A percentile compares a stretch with the other conserved stretches of the same genome.
These are phyloP conservation scores for Hypoxylon rickii DNA, from an alignment of 495 filamentous ascomycete genomes.

Conservation along the genomic window DNA sequence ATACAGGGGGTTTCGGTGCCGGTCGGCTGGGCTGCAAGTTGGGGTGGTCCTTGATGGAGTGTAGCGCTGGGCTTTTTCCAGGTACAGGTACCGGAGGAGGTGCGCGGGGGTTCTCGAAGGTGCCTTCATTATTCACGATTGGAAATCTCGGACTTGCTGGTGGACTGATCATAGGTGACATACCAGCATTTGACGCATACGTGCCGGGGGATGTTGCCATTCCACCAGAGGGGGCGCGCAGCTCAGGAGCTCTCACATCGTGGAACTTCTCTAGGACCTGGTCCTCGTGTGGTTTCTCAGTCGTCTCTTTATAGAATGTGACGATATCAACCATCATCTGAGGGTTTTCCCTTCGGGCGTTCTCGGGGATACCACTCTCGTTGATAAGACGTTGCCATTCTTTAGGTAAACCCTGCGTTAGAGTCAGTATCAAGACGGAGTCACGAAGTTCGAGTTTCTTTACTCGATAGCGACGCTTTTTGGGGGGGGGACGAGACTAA, in stretches of 20 bases:
- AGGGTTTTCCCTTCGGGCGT: slow-evolving; percentile 92
- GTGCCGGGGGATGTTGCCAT: slow-evolving; percentile 49
- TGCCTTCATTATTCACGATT: slow-evolving; percentile 79
- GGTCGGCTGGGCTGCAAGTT: slow-evolving; percentile 66
- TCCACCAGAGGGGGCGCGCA: slow-evolving; percentile 51
- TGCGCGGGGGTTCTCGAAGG: slow-evolving; percentile 95
- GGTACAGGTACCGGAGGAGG: slow-evolving; percentile 81
- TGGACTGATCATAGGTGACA: slow-evolving; percentile 74
- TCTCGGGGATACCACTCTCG: slow-evolving; percentile 94
- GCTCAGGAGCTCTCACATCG: slow-evolving; percentile 69
- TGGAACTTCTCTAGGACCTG: slow-evolving; percentile 95
- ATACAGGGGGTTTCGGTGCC: slow-evolving; percentile 68
- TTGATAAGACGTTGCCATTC: slow-evolving; percentile 97
- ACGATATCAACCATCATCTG: slow-evolving; percentile 94
- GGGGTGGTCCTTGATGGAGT: slow-evolving; percentile 53
- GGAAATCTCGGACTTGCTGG: slow-evolving; percentile 92
- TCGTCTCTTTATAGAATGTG: slow-evolving; percentile 93
- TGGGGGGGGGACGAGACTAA: slow-evolving; percentile 51
- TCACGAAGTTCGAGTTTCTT: no score
- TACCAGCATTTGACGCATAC: slow-evolving; percentile 53
- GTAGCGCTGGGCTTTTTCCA: slow-evolving; percentile 50
- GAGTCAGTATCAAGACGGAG: slow-evolving; percentile 19
- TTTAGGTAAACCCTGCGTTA: slow-evolving; percentile 80
- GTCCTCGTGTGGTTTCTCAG: slow-evolving; percentile 77
- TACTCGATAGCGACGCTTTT: neutral